phyloP scores from a whole-genome alignment of 108 stramenopile species.

The Skeletonema grethae region DNA sequence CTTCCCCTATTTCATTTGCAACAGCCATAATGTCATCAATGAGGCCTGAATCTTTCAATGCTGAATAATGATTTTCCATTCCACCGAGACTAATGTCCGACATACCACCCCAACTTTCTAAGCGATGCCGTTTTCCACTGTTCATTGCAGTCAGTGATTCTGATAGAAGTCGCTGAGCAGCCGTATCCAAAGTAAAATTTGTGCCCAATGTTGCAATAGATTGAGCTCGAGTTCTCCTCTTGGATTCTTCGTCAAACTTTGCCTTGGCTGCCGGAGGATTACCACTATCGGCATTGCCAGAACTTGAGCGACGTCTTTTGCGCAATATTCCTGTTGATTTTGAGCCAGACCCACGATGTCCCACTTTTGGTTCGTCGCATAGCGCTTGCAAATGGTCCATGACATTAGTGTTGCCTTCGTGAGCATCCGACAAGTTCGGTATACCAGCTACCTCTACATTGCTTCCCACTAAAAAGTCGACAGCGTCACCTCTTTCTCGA shows the following conservation, averaged over 20 bases:
- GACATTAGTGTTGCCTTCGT: conserved; percentile 21
- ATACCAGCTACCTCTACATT: conserved; percentile 11
- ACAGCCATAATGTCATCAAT: conserved; percentile 66
- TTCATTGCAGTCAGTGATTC: conserved; percentile 27
- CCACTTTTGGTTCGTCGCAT: conserved; percentile 34
- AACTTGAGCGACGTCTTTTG: conserved; percentile 17
- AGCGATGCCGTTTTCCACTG: conserved; percentile 52
- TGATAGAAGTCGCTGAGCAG: conserved; percentile 18
- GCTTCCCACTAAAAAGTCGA: conserved; percentile 39
- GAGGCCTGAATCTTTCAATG: conserved; percentile 45
- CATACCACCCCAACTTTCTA: conserved; percentile 90
- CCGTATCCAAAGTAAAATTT: conserved; percentile 28
- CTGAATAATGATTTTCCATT: conserved; percentile 23
- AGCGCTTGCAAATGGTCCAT: conserved; percentile 45
- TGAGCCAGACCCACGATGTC: neutral
- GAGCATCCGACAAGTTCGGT: conserved; percentile 17
- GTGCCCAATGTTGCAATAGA: conserved; percentile 27
- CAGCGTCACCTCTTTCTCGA: conserved; percentile 34
- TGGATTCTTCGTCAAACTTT: conserved; percentile 26
- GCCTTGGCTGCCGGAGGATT: conserved; percentile 8
- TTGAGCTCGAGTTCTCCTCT: conserved; percentile 24
- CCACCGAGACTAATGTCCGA: conserved; percentile 66
- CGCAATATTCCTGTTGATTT: conserved; percentile 36
- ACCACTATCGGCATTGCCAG: conserved; percentile 6
- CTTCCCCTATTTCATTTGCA: conserved; percentile 50